phyloP scores from a whole-genome alignment of 805 yeast species.

The Priceomyces haplophilus region DNA sequence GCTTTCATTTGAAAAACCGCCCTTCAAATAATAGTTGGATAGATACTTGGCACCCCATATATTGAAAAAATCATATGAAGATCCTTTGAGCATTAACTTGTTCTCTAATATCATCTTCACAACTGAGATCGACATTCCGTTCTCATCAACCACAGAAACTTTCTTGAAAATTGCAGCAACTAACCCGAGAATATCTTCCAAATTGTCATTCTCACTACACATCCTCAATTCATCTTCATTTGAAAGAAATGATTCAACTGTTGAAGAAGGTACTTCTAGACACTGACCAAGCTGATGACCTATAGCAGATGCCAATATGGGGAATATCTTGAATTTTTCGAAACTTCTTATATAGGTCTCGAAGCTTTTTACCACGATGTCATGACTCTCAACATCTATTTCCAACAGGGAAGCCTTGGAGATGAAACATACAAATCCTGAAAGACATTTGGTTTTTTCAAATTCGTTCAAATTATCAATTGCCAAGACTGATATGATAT shows the following conservation, averaged over 20 bases:
- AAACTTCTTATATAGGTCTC: constrained; percentile 3
- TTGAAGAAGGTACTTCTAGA: constrained; percentile 2
- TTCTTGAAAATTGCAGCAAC: constrained; percentile 4
- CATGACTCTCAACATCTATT: background rate
- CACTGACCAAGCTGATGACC: background rate
- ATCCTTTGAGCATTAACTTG: background rate
- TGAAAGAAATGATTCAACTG: constrained; percentile 13
- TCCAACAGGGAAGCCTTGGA: background rate
- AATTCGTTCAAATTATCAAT: constrained; percentile 5
- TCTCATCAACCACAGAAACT: constrained; percentile 6
- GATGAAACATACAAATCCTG: constrained; percentile 9
- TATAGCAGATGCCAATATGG: constrained; percentile 4
- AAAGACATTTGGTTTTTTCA: constrained; percentile 5
- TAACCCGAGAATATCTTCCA: constrained; percentile 1
- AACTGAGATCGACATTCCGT: constrained; percentile 4
- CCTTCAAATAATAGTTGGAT: constrained; percentile 19
- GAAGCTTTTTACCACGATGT: background rate
- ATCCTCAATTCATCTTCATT: constrained; percentile 9
- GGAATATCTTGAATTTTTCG: background rate
- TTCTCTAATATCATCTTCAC: constrained; percentile 6
- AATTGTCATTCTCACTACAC: constrained; percentile 1
- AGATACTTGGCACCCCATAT: constrained; percentile 24
- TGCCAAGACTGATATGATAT: constrained; percentile 18
- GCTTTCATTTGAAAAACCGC: constrained; percentile 13
- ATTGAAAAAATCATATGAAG: constrained; percentile 13